phyloP scores from a whole-genome alignment of 139 green algal species.

The Asterochloris erici region DNA sequence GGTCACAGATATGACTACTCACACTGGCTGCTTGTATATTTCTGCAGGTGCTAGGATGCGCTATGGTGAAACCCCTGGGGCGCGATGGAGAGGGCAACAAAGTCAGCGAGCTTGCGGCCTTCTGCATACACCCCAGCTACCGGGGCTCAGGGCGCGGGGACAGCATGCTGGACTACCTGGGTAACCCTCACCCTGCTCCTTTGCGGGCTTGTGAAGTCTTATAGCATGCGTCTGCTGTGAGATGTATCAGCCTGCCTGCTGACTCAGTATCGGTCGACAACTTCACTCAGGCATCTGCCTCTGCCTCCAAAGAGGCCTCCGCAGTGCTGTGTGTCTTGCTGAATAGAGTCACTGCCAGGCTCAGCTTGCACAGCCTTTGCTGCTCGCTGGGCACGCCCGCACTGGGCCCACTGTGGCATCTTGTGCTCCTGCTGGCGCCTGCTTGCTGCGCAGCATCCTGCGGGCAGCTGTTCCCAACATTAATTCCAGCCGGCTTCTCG shows the following conservation, averaged over 20 bases:
- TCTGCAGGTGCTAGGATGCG: constrained; percentile 73
- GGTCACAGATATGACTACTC: not conserved
- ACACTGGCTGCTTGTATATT: not conserved
- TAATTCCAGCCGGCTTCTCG: too few species aligned
- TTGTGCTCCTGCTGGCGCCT: too few species aligned
- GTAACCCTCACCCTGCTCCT: not conserved
- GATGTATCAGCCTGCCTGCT: constrained; percentile 17
- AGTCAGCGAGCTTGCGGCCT: constrained; percentile 81
- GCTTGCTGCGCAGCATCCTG: too few species aligned
- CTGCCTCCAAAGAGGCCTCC: too few species aligned
- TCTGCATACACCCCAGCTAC: constrained; percentile 74
- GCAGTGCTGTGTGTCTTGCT: too few species aligned
- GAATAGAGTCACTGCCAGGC: too few species aligned
- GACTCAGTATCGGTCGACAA: not conserved
- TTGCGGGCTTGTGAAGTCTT: not conserved
- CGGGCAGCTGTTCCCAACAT: too few species aligned
- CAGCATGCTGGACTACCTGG: constrained; percentile 74
- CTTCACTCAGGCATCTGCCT: not conserved
- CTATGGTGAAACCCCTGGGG: constrained; percentile 31
- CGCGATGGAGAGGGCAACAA: constrained; percentile 21
- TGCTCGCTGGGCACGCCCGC: too few species aligned
- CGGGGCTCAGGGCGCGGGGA: constrained; percentile 83
- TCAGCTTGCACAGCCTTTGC: too few species aligned
- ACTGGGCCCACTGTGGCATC: too few species aligned
- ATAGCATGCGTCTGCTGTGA: constrained; percentile 35